Conservation (phyloP, 2,329 filamentous ascomycete genomes). For the Cadophora malorum region DNA sequence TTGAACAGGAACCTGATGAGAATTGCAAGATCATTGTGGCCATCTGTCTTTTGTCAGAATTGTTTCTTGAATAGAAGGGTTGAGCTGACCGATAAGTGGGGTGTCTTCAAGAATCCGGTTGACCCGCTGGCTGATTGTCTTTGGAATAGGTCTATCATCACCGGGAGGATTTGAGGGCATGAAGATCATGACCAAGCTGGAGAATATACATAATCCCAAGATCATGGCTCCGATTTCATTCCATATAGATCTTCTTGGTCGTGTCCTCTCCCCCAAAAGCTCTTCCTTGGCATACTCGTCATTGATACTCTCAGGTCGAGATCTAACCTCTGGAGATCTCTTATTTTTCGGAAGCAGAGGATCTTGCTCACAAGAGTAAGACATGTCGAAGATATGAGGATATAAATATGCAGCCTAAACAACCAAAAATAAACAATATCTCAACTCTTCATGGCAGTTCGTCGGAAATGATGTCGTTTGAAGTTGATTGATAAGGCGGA, state of each 20-base stretch:
- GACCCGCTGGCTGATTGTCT: slow-evolving; percentile 47
- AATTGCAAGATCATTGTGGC: slow-evolving; percentile 87
- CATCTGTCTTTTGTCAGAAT: slow-evolving; percentile 61
- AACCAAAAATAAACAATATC: slow-evolving; percentile 7
- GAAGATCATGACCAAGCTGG: slow-evolving; percentile 30
- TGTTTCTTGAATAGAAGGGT: slow-evolving; percentile 7
- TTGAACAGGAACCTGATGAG: slow-evolving; percentile 68
- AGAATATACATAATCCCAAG: slow-evolving; percentile 30
- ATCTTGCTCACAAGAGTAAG: slow-evolving; percentile 40
- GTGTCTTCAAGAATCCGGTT: slow-evolving; percentile 52
- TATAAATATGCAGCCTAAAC: slow-evolving; percentile 1
- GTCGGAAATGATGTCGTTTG: slow-evolving; percentile 13
- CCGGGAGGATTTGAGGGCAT: slow-evolving; percentile 21
- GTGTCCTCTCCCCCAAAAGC: background rate
- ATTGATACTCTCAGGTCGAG: slow-evolving; percentile 37
- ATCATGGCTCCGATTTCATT: slow-evolving; percentile 23
- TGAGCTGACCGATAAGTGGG: slow-evolving; percentile 53
- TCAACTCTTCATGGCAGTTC: background rate
- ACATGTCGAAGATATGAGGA: slow-evolving; percentile 26
- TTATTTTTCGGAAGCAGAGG: slow-evolving; percentile 41
- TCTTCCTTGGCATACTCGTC: slow-evolving; percentile 17
- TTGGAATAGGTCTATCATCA: slow-evolving; percentile 28
- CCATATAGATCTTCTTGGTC: background rate
- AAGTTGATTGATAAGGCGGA: slow-evolving; percentile 15
- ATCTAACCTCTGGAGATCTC: slow-evolving; percentile 41